These are phyloP conservation scores for Microascus cirrosus DNA, from an alignment of 2,329 filamentous ascomycete genomes.

Conservation along the genomic window DNA sequence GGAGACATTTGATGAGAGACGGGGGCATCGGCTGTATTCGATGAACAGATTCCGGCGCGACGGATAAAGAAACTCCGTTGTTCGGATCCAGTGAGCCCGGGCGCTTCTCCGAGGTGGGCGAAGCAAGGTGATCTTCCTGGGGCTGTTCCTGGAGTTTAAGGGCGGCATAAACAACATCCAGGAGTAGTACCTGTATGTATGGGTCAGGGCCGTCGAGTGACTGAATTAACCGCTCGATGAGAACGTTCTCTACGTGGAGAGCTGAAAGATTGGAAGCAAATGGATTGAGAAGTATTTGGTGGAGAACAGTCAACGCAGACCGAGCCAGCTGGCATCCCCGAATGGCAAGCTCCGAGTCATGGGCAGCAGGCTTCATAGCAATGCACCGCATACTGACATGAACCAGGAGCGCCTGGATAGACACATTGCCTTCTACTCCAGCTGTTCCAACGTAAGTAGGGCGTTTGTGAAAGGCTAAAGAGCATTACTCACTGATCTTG, in stretches of 20 bases:
- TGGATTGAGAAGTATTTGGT: constrained; percentile 56
- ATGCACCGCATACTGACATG: constrained; percentile 56
- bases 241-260: constrained; percentile 57
- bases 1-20: constrained; percentile 71
- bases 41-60: constrained; percentile 23
- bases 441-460: constrained; percentile 19
- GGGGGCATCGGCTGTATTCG: constrained; percentile 27
- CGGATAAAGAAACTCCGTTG: background rate
- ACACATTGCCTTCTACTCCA: constrained; percentile 41
- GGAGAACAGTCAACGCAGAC: constrained; percentile 57
- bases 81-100: constrained; percentile 25
- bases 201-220: constrained; percentile 52
- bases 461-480: background rate
- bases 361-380: constrained; percentile 24
- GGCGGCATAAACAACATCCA: constrained; percentile 66
- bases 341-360: constrained; percentile 18
- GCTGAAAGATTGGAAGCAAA: constrained; percentile 46
- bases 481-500: constrained; percentile 37
- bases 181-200: constrained; percentile 63
- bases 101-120: constrained; percentile 36
- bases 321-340: constrained; percentile 59
- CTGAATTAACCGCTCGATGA: constrained; percentile 58
- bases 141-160: constrained; percentile 51
- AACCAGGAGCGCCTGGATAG: constrained; percentile 57
- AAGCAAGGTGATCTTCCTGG: constrained; percentile 25